These are phyloP conservation scores for Apiospora koreana DNA, from an alignment of 2,329 filamentous ascomycete genomes.

Conservation along the genomic window DNA sequence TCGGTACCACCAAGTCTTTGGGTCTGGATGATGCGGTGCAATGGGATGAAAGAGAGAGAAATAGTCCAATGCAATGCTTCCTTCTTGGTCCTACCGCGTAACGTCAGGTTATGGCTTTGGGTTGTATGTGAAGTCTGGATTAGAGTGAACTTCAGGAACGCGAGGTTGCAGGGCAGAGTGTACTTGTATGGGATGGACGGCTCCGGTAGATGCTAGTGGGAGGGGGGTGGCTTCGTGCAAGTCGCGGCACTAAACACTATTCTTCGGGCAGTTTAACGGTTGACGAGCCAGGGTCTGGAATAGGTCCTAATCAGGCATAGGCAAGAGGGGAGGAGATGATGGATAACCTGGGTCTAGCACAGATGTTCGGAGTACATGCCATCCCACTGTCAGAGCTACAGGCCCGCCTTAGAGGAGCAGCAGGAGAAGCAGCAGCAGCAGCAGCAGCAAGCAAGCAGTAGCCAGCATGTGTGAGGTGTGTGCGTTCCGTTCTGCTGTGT, in stretches of 20 bases:
- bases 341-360: slow-evolving; percentile 30
- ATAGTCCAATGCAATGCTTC: slow-evolving; percentile 7
- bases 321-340: slow-evolving; percentile 27
- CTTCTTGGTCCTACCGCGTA: slow-evolving; percentile 3
- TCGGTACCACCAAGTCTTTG: background rate
- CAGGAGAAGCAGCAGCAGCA: background rate
- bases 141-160: slow-evolving; percentile 11
- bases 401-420: slow-evolving; percentile 8
- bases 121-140: slow-evolving; percentile 7
- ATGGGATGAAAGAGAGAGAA: background rate
- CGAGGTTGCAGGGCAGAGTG: slow-evolving; percentile 35
- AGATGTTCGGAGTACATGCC: slow-evolving; percentile 31
- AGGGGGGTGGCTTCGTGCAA: slow-evolving; percentile 34
- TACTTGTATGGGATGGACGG: slow-evolving; percentile 35
- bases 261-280: slow-evolving; percentile 30
- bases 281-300: slow-evolving; percentile 23
- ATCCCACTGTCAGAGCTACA: slow-evolving; percentile 26
- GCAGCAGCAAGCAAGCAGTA: background rate
- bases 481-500: too few species aligned
- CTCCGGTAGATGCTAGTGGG: slow-evolving; percentile 35
- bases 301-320: slow-evolving; percentile 26
- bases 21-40: slow-evolving; percentile 5
- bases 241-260: slow-evolving; percentile 31
- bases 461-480: background rate
- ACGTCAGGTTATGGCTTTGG: slow-evolving; percentile 5